Base-by-base conservation (phyloP, 805 yeast species). In the Jamesozyma hellenica region DNA sequence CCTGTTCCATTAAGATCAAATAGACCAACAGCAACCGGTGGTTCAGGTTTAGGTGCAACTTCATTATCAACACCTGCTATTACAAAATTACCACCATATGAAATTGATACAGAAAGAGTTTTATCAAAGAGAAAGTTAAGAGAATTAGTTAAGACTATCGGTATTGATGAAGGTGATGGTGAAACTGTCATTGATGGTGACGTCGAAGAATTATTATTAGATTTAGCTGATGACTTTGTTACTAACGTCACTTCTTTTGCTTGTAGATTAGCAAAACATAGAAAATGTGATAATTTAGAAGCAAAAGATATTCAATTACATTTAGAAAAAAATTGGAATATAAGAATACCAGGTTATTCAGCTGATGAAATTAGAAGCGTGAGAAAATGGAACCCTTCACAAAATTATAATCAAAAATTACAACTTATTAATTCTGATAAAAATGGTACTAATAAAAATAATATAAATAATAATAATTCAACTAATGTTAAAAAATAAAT, bases 181-280 rank as follows among this genome's bases (percentile, higher is more conserved):
- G 94, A 87, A 52, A 79, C 94, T 5, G 72, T 73, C 4, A 82
- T 92, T 42, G 98, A 90, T 60, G 97, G 96, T 21, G 96, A 92
- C 61, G 95, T 86, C 14, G 96, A 88, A 60, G 97, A 90, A 50
- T 65, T 92, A 30, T 64, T 92, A 28, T 67, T 92, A 33, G 98
- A 92, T 60, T 65, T 92, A 35, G 96, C 98, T 0, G 99, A 92
- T 61, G 97, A 92, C 56, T 92, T 92, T 56, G 92, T 92, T 13
- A 74, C 82, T 7, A 79, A 84, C 35, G 95, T 94, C 2, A 87
- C 96, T 0, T 70, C 86, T 2, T 92, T 92, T 66, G 95, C 97
- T 1, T 90, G 97, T 57, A 74, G 94, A 40, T 68, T 92, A 48
- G 97, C 99, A 17, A 92, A 92, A 58, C 96, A 90, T 56, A 73